Conservation (phyloP, 768 basidiomycete species). For the Lactifluus hygrophoroides region DNA sequence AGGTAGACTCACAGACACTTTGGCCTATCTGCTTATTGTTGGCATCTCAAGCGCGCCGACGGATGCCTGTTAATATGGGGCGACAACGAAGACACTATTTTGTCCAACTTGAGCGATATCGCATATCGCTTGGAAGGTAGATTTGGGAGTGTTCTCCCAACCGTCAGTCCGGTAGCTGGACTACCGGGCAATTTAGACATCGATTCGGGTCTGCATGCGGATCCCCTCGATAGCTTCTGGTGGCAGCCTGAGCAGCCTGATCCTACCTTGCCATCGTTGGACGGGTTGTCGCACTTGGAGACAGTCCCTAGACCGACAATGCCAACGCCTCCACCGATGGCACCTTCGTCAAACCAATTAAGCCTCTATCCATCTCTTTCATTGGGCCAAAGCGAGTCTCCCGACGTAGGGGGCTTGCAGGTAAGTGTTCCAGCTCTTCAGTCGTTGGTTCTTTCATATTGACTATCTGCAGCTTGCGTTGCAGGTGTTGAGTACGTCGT, state of each 20-base stretch:
- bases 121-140: not conserved
- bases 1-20: not conserved
- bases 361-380: not conserved
- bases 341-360: not conserved
- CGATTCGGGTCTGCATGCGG: not conserved
- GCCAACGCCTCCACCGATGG: not conserved
- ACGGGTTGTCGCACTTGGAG: not conserved
- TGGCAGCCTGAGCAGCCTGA: not conserved
- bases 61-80: not conserved
- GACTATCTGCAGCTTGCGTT: not conserved
- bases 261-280: not conserved
- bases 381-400: not conserved
- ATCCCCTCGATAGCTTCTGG: not conserved
- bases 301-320: not conserved
- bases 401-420: not conserved
- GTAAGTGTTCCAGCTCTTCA: not conserved
- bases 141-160: not conserved
- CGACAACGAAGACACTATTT: not conserved
- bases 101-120: not conserved
- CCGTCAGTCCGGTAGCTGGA: not conserved
- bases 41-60: constrained; percentile 3
- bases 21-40: not conserved
- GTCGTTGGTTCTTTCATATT: not conserved
- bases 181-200: not conserved
- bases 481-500: not conserved